These are phyloP conservation scores for Copromyces sp. DNA, from an alignment of 495 filamentous ascomycete genomes.

Conservation along the genomic window DNA sequence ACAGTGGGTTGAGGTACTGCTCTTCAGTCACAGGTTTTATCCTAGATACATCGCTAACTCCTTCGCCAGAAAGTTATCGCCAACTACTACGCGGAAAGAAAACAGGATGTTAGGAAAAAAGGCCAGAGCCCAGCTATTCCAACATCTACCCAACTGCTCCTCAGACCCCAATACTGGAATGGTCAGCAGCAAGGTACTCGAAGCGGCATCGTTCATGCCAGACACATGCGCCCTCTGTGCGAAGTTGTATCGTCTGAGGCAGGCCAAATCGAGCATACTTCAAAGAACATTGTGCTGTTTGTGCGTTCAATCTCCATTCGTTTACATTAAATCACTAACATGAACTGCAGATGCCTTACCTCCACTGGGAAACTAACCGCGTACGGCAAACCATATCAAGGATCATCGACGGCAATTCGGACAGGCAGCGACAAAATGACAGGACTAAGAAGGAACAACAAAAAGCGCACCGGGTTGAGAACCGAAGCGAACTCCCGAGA, in stretches of 20 bases:
- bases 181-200: constrained; percentile 19
- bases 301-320: background rate
- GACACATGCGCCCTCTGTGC: constrained; percentile 29
- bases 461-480: background rate
- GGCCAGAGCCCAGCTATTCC: constrained; percentile 2
- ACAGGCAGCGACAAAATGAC: constrained; percentile 2
- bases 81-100: constrained; percentile 9
- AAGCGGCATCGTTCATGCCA: constrained; percentile 20
- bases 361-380: constrained; percentile 54
- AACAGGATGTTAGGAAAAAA: background rate
- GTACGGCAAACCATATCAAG: constrained; percentile 24
- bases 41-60: background rate
- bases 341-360: constrained; percentile 48
- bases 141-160: constrained; percentile 3
- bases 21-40: background rate
- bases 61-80: constrained; percentile 9
- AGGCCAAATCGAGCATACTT: background rate
- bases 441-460: background rate
- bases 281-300: background rate
- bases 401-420: constrained; percentile 4
- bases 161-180: constrained; percentile 20
- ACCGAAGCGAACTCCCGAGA: background rate
- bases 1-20: constrained; percentile 14
- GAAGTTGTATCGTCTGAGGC: constrained; percentile 14
- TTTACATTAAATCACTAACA: background rate